Evolutionary conservation across 805 yeast genomes (phyloP).

Genomic region (Wickerhamomyces strasburgensis): DNA sequence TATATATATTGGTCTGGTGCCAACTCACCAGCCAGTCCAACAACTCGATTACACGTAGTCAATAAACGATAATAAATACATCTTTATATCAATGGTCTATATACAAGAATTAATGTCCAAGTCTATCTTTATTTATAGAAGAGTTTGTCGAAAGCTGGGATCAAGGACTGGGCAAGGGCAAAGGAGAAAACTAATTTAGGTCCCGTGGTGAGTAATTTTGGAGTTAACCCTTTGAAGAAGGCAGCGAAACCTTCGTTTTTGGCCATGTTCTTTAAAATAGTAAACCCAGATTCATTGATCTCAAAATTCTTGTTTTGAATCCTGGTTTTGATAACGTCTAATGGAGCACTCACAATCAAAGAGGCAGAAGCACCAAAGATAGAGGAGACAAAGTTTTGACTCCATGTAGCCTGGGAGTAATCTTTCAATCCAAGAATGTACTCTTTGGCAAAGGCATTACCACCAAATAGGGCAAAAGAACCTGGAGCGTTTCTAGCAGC

Average conservation of each 20-base stretch:
- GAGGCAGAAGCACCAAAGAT: constrained; percentile 97
- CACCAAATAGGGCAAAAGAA: constrained; percentile 95
- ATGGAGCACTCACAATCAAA: constrained; percentile 92
- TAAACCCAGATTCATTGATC: constrained; percentile 90
- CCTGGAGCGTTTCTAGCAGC: constrained; percentile 99
- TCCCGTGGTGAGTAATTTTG: constrained; percentile 94
- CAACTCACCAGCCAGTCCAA: too few species aligned
- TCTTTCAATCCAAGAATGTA: constrained; percentile 82
- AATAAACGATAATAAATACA: too few species aligned
- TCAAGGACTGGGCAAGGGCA: constrained; percentile 94
- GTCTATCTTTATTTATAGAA: constrained; percentile 28
- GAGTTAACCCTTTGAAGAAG: constrained; percentile 95
- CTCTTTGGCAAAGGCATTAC: constrained; percentile 98
- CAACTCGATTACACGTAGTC: too few species aligned
- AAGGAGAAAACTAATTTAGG: constrained; percentile 98
- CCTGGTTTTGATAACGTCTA: constrained; percentile 97
- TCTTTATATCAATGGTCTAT: too few species aligned
- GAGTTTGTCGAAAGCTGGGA: constrained; percentile 87
- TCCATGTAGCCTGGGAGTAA: constrained; percentile 89
- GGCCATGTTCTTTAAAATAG: constrained; percentile 87
- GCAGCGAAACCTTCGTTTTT: constrained; percentile 86
- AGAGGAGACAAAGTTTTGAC: constrained; percentile 90
- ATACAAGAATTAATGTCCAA: constrained; percentile 5
- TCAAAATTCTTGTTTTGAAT: constrained; percentile 96
- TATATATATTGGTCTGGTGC: too few species aligned